A percentile compares a stretch with the other conserved stretches of the same genome.
These are phyloP conservation scores for Achaetomiella virescens DNA, from an alignment of 495 filamentous ascomycete genomes.

Conservation along the genomic window DNA sequence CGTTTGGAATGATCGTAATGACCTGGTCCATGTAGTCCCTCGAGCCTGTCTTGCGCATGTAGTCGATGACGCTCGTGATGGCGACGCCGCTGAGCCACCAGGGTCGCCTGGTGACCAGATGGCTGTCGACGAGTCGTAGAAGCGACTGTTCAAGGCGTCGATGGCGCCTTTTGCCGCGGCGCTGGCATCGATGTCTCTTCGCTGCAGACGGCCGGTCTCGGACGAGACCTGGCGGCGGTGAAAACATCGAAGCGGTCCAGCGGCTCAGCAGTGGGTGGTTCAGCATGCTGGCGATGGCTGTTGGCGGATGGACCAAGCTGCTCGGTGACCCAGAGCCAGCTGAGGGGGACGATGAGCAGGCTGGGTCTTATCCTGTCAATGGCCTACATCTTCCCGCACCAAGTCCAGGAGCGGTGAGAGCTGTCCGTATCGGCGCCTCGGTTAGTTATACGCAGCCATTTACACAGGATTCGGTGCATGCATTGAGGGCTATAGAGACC, in stretches of 20 bases:
- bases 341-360: neutral
- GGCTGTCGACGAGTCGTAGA: slow-evolving; percentile 29
- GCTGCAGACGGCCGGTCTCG: neutral
- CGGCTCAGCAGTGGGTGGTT: neutral
- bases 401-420: neutral
- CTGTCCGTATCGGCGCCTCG: too few relatives aligned
- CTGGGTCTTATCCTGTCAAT: neutral
- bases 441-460: too few relatives aligned
- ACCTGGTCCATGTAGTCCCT: slow-evolving; percentile 31
- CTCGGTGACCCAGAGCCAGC: neutral
- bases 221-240: neutral
- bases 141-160: slow-evolving; percentile 32
- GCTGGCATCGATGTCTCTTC: slow-evolving; percentile 10
- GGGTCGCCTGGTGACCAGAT: slow-evolving; percentile 30
- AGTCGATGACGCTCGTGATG: slow-evolving; percentile 34
- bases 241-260: neutral
- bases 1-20: slow-evolving; percentile 24
- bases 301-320: neutral
- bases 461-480: too few relatives aligned
- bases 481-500: too few relatives aligned
- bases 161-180: slow-evolving; percentile 26
- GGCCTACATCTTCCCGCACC: neutral
- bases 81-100: slow-evolving; percentile 43
- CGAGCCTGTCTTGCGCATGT: slow-evolving; percentile 31
- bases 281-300: neutral